Base-by-base conservation (phyloP, 495 filamentous ascomycete genomes). In the Rhypophila decipiens region DNA sequence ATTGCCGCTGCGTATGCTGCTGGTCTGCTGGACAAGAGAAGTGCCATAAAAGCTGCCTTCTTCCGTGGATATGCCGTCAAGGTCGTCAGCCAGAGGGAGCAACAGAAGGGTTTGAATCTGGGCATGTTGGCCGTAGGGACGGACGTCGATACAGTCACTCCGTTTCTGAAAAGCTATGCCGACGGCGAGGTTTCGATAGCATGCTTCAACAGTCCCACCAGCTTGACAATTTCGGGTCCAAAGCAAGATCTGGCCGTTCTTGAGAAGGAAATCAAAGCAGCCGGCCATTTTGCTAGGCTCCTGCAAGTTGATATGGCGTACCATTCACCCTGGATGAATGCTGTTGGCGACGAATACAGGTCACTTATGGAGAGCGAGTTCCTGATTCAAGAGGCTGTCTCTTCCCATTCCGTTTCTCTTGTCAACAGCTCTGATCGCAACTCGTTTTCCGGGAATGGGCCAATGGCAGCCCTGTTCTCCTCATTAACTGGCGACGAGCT, bases 201-300 rank as follows among this genome's bases (percentile, higher is more conserved):
- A 3, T 80, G 75, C 48, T 61, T 66, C 39, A 81, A 55, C 44
- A 69, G 67, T 5, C 56, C 70, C 0, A 42, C 56, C 0, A 73
- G 70, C 23, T 51, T 75, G 1, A 80, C 77, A 0, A 34, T 78
- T 3, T 71, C 67, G 5, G 76, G 76, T 1, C 64, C 70, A 22
- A 29, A 19, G 0, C 55, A 63, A 7, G 65, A 57, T 1, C 60
- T 44, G 1, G 50, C 73, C 1, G 3, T 20, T 4, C 52, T 79
- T 1, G 59, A 77, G 3, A 68, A 68, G 1, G 53, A 71, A 9
- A 46, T 57, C 1, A 68, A 59, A 23, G 20, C 11, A 0, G 38
- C 24, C 10, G 43, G 43, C 9, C 43, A 36, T 31, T 77, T 77
- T 53, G 59, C 64, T 0, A 44, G 47, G 2, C 46, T 47, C 10